Evolutionary conservation across 331 rosid species (phyloP), one percentile per base, ranked within the genome.

Genomic region (Erythrophleum ivorense): DNA sequence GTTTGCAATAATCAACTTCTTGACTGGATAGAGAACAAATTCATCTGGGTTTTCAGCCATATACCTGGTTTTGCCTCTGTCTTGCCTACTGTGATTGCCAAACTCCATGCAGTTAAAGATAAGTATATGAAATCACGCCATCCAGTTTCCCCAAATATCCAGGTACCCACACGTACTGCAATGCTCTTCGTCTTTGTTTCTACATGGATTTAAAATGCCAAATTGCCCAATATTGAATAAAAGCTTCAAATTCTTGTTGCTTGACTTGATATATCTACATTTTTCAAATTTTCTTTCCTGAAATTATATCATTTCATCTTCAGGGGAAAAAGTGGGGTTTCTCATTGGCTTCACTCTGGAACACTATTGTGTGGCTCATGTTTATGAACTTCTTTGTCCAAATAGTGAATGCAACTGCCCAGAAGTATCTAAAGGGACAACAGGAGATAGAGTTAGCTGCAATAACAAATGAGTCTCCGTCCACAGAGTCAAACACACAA

Each of bases 1-100:
- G 94, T 96, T 85, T 96, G 98, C 95, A 96, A 96, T 79, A 96
- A 96, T 85, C 99, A 96, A 79, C 99, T 96, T 86, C 97, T 96
- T 63, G 86, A 91, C 60, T 96, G 98, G 99, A 87, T 96, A 73
- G 99, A 96, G 84, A 92, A 94, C 79, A 95, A 96, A 85, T 78
- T 96, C 84, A 88, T 96, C 70, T 86, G 98, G 98, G 86, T 96
- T 48, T 91, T 96, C 84, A 91, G 98, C 82, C 88, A 87, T 68
- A 84, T 92, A 77, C 98, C 99, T 6, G 97, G 95, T 67, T 89
- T 94, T 75, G 90, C 93, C 36, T 87, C 95, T 9, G 81, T 84
- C 81, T 86, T 92, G 81, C 95, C 97, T 19, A 77, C 48, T 45
- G 54, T 96, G 40, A 67, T 87, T 68, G 88, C 86, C 18, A 92